Evolutionary conservation across 78 protist genomes (phyloP), one percentile per base, ranked within the genome.

Genomic region (Dictyostelium capitatum): DNA sequence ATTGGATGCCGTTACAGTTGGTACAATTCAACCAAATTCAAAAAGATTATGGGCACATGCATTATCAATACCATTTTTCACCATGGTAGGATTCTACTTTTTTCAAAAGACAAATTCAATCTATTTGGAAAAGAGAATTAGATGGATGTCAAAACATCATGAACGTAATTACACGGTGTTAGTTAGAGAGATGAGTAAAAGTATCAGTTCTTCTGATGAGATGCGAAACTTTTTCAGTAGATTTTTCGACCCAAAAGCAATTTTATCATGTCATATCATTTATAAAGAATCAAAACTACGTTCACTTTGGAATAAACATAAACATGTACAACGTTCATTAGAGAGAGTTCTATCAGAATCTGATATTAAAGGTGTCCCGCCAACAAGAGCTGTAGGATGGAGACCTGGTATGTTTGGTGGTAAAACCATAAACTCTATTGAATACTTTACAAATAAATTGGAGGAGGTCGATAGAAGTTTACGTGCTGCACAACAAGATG

Each of bases 141-240:
- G 93, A 87, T 87, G 93, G 93, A 87, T 87, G 93, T 78, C 93
- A 30, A 87, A 87, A 64, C 93, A 87, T 77, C 79, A 87, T 50
- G 64, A 32, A 37, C 57, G 93, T 65, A 87, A 87, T 37, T 87
- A 87, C 62, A 59, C 93, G 57, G 93, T 87, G 1, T 46, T 87
- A 28, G 93, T 87, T 9, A 87, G 74, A 64, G 93, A 87, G 37
- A 75, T 87, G 83, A 87, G 84, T 32, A 87, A 65, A 30, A 47
- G 67, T 11, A 87, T 87, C 9, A 77, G 37, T 15, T 64, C 47
- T 19, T 79, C 46, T 47, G 47, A 54, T 4, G 80, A 87, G 11
- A 87, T 87, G 93, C 48, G 78, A 51, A 73, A 59, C 1, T 77
- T 46, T 50, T 87, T 87, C 37, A 51, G 70, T 59, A 46, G 28